A percentile compares a stretch with the other conserved stretches of the same genome.
Evolutionary conservation across 331 rosid genomes (phyloP).

Genomic region (Pyracantha coccinea): DNA sequence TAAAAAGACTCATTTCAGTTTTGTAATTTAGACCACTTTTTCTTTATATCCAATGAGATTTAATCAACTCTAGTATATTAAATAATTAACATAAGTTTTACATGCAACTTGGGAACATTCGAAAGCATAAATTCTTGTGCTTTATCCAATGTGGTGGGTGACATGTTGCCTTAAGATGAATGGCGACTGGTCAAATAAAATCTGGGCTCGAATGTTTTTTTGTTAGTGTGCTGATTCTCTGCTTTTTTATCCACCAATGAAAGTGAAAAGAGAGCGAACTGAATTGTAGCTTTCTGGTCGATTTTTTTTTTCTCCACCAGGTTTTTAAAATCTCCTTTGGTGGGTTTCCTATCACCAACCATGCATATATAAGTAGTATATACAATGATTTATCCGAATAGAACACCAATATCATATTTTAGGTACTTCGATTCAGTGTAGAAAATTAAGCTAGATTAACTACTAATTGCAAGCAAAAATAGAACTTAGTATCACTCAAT

Average conservation of each 20-base stretch:
- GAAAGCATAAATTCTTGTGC: conserved; percentile 61
- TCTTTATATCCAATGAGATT: conserved; percentile 6
- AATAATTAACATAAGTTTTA: conserved; percentile 16
- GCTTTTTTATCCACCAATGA: conserved; percentile 39
- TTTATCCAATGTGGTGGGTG: conserved; percentile 42
- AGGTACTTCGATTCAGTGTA: background rate
- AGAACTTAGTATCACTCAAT: background rate
- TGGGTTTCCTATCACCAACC: conserved; percentile 6
- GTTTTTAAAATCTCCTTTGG: conserved; percentile 50
- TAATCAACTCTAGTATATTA: conserved; percentile 8
- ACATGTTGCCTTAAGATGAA: conserved; percentile 35
- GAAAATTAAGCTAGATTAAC: background rate
- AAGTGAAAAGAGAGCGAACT: conserved; percentile 40
- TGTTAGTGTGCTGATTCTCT: conserved; percentile 25
- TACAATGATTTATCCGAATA: background rate
- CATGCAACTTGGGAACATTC: conserved; percentile 66
- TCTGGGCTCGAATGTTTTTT: conserved; percentile 28
- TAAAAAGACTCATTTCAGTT: background rate
- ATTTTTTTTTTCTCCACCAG: conserved; percentile 16
- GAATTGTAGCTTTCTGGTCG: conserved; percentile 55
- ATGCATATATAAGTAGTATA: background rate
- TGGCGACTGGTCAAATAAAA: conserved; percentile 61
- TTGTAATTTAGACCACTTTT: conserved; percentile 13
- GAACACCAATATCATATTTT: background rate
- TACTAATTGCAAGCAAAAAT: background rate